Evolutionary conservation across 495 filamentous ascomycete genomes (phyloP).

Genomic region (Aspergillus baeticus): DNA sequence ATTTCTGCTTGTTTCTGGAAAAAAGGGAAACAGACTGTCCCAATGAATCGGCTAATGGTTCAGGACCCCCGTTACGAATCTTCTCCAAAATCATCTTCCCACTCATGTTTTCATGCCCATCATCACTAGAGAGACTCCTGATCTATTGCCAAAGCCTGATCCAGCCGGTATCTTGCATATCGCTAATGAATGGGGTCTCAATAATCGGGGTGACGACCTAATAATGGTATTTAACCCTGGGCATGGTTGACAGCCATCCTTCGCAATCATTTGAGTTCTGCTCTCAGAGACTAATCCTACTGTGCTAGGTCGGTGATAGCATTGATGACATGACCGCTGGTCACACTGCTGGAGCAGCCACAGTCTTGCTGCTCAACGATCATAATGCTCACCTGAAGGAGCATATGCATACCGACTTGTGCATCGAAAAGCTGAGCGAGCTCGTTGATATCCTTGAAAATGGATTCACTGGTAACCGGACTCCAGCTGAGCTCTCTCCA

Average conservation of each 20-base stretch:
- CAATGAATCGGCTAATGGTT: background rate
- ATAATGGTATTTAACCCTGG: slow-evolving; percentile 49
- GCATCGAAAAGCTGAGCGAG: slow-evolving; percentile 66
- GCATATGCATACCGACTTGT: slow-evolving; percentile 77
- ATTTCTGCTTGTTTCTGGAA: background rate
- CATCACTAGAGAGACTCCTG: slow-evolving; percentile 76
- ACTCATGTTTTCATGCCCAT: slow-evolving; percentile 72
- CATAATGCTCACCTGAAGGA: slow-evolving; percentile 69
- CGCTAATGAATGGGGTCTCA: slow-evolving; percentile 68
- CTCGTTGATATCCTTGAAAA: slow-evolving; percentile 66
- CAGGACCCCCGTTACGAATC: slow-evolving; percentile 63
- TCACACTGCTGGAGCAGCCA: slow-evolving; percentile 78
- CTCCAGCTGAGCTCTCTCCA: slow-evolving; percentile 19
- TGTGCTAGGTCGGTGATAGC: slow-evolving; percentile 72
- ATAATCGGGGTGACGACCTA: slow-evolving; percentile 47
- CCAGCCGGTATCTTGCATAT: slow-evolving; percentile 88
- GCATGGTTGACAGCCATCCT: background rate
- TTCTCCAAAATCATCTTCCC: slow-evolving; percentile 71
- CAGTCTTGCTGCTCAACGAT: slow-evolving; percentile 82
- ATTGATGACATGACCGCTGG: slow-evolving; percentile 95
- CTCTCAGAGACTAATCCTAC: background rate
- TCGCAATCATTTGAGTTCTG: background rate
- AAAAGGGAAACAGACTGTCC: background rate
- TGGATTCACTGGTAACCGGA: slow-evolving; percentile 51
- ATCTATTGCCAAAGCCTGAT: slow-evolving; percentile 74